Evolutionary conservation across 768 basidiomycete species (phyloP), one percentile per base, ranked within the genome.

Genomic region (Pleurotus sapidus): DNA sequence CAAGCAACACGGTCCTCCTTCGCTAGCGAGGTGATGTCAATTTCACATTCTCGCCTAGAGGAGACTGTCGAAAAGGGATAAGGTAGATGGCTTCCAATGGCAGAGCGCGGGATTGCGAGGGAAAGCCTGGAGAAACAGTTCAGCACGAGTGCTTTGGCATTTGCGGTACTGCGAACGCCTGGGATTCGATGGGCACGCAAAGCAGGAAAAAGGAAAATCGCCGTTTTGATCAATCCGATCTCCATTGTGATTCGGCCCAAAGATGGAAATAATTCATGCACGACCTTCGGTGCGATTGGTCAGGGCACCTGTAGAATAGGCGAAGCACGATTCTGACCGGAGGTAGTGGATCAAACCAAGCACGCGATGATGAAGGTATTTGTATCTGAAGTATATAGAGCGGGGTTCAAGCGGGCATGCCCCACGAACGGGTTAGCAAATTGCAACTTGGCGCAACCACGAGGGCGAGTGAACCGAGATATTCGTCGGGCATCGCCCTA

Each of bases 261-360:
- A 54, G 51, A 54, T 40, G 24, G 51, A 15, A 54, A 42, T 4
- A n/a, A 11, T 18, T 37, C 24, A 24, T 40, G 37, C 51, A 54
- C 51, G 51, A 54, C 39, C 39, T 38, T 54, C 51, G 51, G 51
- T 40, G 14, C 37, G 51, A 39, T 43, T 54, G 39, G 18, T 54
- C 39, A 42, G 37, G n/a, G 15, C n/a, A 3, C 15, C 20, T 17
- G 20, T 45, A 45, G 42, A 23, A 23, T 17, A 23, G 42, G 42
- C 30, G 30, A 34, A 34, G 30, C 30, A 34, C 9, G 30, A 11
- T 34, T 34, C 30, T 34, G 9, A 34, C 30, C 30, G 30, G 30
- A 34, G 30, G 30, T 34, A 34, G 30, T 34, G 11, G 9, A 34
- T 34, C 30, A 34, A 3, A 34, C 30, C 30, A 1, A 34, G 2